Conservation (phyloP, 148 eudicot genomes). For the Diospyros lotus region DNA sequence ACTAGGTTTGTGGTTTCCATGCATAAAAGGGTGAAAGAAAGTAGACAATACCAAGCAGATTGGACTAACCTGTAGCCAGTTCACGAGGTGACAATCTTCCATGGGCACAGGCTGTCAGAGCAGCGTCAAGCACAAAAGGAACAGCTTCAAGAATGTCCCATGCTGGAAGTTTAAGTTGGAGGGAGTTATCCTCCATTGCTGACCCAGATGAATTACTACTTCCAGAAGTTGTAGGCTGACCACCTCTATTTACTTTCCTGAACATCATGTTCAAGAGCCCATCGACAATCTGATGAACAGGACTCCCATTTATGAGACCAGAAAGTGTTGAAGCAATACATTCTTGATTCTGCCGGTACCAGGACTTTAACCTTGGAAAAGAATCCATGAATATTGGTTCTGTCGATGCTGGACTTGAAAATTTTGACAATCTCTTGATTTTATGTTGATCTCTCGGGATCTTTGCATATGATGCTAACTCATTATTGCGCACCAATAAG, state of each 20-base stretch:
- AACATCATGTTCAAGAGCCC: conserved; percentile 78
- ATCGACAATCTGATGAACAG: conserved; percentile 83
- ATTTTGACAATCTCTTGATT: conserved; percentile 42
- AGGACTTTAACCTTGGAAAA: conserved; percentile 80
- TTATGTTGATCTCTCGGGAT: conserved; percentile 34
- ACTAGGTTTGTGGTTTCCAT: neutral
- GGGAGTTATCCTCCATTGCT: conserved; percentile 55
- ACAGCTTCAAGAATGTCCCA: conserved; percentile 98
- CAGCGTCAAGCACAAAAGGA: conserved; percentile 92
- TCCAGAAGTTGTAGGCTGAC: conserved; percentile 58
- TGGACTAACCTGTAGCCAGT: conserved; percentile 81
- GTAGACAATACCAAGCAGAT: neutral
- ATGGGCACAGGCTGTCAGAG: conserved; percentile 86
- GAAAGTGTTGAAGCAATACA: conserved; percentile 88
- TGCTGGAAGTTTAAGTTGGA: conserved; percentile 71
- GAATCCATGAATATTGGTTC: conserved; percentile 82
- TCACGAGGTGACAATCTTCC: conserved; percentile 90
- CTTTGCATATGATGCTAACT: conserved; percentile 46
- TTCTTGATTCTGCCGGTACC: conserved; percentile 88
- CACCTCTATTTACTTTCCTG: conserved; percentile 61
- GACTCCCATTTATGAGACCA: conserved; percentile 70
- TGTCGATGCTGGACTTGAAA: conserved; percentile 38
- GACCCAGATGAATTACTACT: conserved; percentile 76
- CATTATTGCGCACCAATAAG: conserved; percentile 68
- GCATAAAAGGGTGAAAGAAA: neutral